Evolutionary conservation across 2,329 filamentous ascomycete genomes (phyloP), one percentile per base, ranked within the genome.

Genomic region (Epichloe brachyelytri): DNA sequence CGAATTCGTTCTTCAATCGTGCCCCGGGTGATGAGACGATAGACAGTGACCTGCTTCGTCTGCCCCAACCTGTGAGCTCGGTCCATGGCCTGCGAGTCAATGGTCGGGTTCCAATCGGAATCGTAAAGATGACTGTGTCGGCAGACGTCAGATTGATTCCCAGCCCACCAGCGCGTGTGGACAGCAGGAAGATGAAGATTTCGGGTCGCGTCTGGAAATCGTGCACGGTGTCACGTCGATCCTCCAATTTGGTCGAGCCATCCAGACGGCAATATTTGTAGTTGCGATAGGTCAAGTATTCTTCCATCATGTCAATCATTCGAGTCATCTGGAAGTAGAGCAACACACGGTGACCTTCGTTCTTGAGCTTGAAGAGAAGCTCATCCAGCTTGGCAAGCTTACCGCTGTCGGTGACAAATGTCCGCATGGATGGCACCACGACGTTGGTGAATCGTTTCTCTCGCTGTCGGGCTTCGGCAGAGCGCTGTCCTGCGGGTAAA

Each of bases 281-380:
- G 71, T 97, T 96, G 65, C 93, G 88, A 72, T 97, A 97, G 0
- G 93, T 97, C 53, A 98, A 76, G 61, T 97, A 98, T 69, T 98
- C 93, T 67, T 98, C 93, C 87, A 97, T 97, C 54, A 98, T 75
- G 66, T 98, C 91, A 63, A 98, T 97, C 93, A 98, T 98, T 63
- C 88, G 86, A 4, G 93, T 98, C 93, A 98, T 98, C 75, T 98
- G 93, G 86, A 98, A 98, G 76, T 98, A 98, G 19, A 98, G 75
- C 50, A 98, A 75, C 20, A 98, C 93, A 62, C 93, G 89, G 60
- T 98, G 93, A 37, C 86, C 86, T 56, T 86, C 87, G 55, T 88
- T 85, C 76, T 97, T 98, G 62, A 98, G 82, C 66, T 89, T 79
- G 65, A 86, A 86, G 14, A 98, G 77, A 17, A 98, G 75, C 57